Evolutionary conservation across 2,329 filamentous ascomycete species (phyloP), one percentile per base, ranked within the genome.

Genomic region (Penicillium sp.): DNA sequence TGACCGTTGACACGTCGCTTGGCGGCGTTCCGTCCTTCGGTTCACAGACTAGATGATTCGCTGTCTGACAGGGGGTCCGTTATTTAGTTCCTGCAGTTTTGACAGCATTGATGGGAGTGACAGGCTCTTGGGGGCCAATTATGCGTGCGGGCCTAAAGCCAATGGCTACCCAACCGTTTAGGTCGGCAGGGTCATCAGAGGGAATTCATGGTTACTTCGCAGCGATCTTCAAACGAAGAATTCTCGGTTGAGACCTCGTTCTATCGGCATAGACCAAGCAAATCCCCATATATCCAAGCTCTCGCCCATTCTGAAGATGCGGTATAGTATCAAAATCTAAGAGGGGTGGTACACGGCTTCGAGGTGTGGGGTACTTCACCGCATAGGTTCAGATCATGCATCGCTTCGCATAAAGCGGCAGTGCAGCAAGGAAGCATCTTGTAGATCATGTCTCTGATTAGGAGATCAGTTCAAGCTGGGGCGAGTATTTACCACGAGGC

Each of bases 1-100:
- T 29, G 15, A 42, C 54, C 41, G 54, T 54, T 48, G 42, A n/a
- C n/a, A 42, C 29, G 31, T 46, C 31, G 34, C 51, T 44, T 42
- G 13, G 21, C 15, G 6, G 6, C 18, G 39, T 36, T 15, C 26
- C 23, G n/a, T 16, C 34, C 15, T 16, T 34, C 18, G 16, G 2
- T 4, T 21, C 8, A 10, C 24, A 16, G 2, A 16, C 34, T 24
- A 4, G 38, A 31, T 18, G n/a, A 50, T 51, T 38, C n/a, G 44
- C 39, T 24, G 39, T 34, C 33, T 16, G 29, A 15, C 36, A 12
- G 1, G 3, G 31, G 16, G 16, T 38, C 16, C 16, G n/a, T 26
- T 23, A 26, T 2, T 1, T 28, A 24, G 39, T 12, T 6, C 21
- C 6, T 42, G 23, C 41, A 42, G 36, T 21, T 39, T 18, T 39